Evolutionary conservation across 2,329 filamentous ascomycete genomes (phyloP).

Genomic region (Mycosphaerella sp.): DNA sequence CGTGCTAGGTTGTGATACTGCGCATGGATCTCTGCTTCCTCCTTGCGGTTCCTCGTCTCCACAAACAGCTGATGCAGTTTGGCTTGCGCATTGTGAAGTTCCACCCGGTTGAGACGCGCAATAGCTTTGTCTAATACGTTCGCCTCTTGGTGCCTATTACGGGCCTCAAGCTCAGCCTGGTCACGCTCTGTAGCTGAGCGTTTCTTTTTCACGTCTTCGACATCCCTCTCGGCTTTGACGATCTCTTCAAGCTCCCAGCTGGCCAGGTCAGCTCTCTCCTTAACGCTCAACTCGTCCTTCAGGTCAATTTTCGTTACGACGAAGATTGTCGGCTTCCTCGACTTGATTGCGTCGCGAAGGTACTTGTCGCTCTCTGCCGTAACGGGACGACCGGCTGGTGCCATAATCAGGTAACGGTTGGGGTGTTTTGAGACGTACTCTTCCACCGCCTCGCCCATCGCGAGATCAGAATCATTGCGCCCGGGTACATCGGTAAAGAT

Average conservation of each 20-base stretch:
- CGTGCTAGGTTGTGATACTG: neutral
- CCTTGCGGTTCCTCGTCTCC: neutral
- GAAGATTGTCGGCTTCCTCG: neutral
- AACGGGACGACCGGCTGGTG: neutral
- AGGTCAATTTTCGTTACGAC: conserved; percentile 1
- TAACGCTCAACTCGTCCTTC: neutral
- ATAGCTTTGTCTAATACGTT: neutral
- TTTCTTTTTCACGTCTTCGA: neutral
- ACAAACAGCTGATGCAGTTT: neutral
- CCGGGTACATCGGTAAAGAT: conserved; percentile 22
- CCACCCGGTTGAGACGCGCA: neutral
- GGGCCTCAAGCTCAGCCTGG: neutral
- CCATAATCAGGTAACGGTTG: neutral
- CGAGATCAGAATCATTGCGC: neutral
- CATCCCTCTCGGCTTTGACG: neutral
- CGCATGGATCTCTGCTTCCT: neutral
- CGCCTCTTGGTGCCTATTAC: neutral
- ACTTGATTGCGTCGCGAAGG: neutral
- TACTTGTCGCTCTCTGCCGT: neutral
- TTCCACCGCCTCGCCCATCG: neutral
- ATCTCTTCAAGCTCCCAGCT: neutral
- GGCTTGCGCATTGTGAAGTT: neutral
- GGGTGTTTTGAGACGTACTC: neutral
- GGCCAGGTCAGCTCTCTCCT: neutral
- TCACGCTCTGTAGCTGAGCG: neutral